phyloP scores from a whole-genome alignment of 306 rosid genomes.

The Cercis canadensis region DNA sequence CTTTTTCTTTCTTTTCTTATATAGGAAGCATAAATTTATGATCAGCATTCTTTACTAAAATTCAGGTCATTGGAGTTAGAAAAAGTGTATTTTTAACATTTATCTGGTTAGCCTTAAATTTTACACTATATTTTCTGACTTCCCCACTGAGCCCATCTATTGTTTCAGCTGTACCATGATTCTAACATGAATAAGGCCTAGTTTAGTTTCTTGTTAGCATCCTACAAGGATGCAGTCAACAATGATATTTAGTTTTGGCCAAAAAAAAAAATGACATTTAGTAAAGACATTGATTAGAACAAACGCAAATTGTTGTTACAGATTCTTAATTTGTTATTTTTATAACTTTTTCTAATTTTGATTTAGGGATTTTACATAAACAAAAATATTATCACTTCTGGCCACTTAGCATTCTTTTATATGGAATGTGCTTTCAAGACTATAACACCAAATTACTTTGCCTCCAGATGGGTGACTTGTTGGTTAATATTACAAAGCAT shows the following conservation, averaged over 20 bases:
- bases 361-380: no score
- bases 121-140: constrained; percentile 4
- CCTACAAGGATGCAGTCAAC: background rate
- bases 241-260: background rate
- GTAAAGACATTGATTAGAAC: background rate
- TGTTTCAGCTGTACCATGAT: background rate
- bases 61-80: background rate
- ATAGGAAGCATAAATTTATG: no score
- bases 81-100: background rate
- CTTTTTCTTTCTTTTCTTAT: background rate
- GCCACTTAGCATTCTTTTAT: background rate
- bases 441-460: constrained; percentile 23
- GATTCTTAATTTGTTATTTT: constrained; percentile 4
- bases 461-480: constrained; percentile 50
- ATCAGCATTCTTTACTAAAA: no score
- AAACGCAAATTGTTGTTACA: background rate
- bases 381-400: background rate
- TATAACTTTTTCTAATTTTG: constrained; percentile 13
- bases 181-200: background rate
- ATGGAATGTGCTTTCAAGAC: background rate
- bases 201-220: background rate
- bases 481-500: constrained; percentile 57
- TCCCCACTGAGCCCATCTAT: constrained; percentile 10
- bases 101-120: constrained; percentile 14
- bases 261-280: no score